These are phyloP conservation scores for Pythium diclinum DNA, from an alignment of 352 stramenopile genomes.

Conservation along the genomic window DNA sequence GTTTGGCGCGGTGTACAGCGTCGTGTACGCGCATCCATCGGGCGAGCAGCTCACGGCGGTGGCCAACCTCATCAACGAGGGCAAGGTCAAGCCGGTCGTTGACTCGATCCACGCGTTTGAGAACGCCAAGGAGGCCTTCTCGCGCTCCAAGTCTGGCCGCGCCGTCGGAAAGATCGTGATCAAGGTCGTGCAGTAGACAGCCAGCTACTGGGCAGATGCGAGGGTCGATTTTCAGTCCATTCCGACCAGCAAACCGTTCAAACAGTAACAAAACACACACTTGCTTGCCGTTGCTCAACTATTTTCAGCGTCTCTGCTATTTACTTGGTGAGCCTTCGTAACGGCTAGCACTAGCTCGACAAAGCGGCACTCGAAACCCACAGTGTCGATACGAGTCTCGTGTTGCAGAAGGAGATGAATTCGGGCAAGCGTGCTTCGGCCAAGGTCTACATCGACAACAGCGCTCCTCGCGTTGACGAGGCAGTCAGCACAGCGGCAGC, in stretches of 20 bases:
- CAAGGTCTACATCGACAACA: slow-evolving; percentile 31
- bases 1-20: slow-evolving; percentile 36
- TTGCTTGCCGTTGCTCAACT: no score
- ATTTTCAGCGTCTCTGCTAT: no score
- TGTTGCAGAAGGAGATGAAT: slow-evolving; percentile 4
- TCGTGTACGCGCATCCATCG: slow-evolving; percentile 13
- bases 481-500: neutral
- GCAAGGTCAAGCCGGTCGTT: slow-evolving; percentile 29
- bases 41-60: slow-evolving; percentile 32
- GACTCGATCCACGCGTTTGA: slow-evolving; percentile 40
- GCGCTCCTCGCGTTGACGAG: neutral
- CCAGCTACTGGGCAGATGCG: no score
- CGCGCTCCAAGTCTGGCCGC: slow-evolving; percentile 35
- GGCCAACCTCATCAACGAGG: slow-evolving; percentile 30
- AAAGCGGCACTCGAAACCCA: neutral
- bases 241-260: no score
- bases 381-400: no score
- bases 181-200: neutral
- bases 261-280: no score
- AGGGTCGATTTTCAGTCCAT: no score
- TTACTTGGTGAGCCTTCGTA: neutral
- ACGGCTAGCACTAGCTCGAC: neutral
- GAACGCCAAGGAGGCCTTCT: slow-evolving; percentile 35
- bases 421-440: slow-evolving; percentile 23
- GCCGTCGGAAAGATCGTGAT: slow-evolving; percentile 22